A percentile compares a stretch with the other conserved stretches of the same genome.
Evolutionary conservation across 495 filamentous ascomycete genomes (phyloP).

Genomic region (Melanomma pulvis-pyrius): DNA sequence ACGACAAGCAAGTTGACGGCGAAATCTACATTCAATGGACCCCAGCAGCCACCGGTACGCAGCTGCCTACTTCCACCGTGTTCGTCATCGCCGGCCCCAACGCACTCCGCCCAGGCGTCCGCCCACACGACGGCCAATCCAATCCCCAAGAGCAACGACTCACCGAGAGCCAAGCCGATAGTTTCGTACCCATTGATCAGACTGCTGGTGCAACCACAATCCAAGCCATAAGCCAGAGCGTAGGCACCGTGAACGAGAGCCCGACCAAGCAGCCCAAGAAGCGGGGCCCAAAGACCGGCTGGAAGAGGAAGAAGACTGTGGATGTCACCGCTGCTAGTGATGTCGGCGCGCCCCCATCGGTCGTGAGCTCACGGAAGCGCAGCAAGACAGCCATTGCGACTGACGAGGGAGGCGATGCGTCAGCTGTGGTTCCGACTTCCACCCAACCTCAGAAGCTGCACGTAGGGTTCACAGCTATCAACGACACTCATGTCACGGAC

Average conservation of each 20-base stretch:
- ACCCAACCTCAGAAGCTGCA: not conserved
- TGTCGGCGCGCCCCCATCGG: not conserved
- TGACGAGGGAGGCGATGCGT: not conserved
- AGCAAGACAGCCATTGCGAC: not conserved
- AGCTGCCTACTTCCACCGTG: not conserved
- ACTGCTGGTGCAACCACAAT: not conserved
- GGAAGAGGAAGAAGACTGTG: not conserved
- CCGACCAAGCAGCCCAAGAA: not conserved
- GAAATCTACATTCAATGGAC: constrained; percentile 2
- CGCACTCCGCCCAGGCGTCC: not conserved
- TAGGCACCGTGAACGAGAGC: not conserved
- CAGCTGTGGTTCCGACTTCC: not conserved
- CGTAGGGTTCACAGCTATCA: not conserved
- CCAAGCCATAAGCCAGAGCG: not conserved
- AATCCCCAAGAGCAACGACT: not conserved
- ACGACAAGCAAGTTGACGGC: not conserved
- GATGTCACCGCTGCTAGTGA: not conserved
- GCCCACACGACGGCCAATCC: not conserved
- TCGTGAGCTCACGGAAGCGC: not conserved
- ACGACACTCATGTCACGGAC: too few species aligned
- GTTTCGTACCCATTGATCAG: not conserved
- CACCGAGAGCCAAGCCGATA: not conserved
- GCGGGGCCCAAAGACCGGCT: not conserved
- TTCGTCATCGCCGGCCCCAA: not conserved
- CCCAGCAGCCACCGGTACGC: not conserved